Evolutionary conservation across 768 basidiomycete genomes (phyloP).

Genomic region (Ramaria rubella): DNA sequence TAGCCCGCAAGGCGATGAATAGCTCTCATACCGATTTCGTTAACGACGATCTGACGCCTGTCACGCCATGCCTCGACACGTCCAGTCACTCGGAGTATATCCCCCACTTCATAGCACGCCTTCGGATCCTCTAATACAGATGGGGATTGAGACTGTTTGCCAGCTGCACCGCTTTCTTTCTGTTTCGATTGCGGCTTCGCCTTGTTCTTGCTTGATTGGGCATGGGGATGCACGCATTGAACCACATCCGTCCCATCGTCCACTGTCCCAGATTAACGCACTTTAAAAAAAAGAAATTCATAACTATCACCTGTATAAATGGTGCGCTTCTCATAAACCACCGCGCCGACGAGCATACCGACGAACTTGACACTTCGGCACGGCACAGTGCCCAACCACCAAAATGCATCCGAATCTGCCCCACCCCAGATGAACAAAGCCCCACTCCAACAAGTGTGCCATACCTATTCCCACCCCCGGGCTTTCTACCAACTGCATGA

Average conservation of each 20-base stretch:
- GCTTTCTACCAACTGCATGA: constrained; percentile 38
- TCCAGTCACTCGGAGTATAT: constrained; percentile 42
- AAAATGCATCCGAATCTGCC: constrained; percentile 7
- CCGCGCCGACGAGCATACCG: constrained; percentile 59
- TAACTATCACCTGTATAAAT: constrained; percentile 49
- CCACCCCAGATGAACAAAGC: not conserved
- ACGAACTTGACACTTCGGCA: constrained; percentile 57
- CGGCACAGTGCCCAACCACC: constrained; percentile 52
- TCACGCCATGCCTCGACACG: constrained; percentile 35
- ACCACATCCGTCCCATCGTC: constrained; percentile 74
- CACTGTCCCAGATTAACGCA: constrained; percentile 35
- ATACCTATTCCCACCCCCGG: not conserved
- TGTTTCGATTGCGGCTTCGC: constrained; percentile 8
- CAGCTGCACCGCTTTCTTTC: constrained; percentile 5
- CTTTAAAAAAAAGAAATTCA: not conserved
- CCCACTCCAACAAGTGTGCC: constrained; percentile 25
- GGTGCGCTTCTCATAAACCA: constrained; percentile 50
- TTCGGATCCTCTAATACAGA: constrained; percentile 26
- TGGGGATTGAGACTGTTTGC: constrained; percentile 17
- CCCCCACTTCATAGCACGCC: constrained; percentile 30
- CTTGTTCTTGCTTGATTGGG: constrained; percentile 18
- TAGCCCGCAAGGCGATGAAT: not conserved
- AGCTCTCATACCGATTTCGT: constrained; percentile 42
- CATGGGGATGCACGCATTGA: constrained; percentile 51
- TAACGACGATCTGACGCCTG: constrained; percentile 40